These are phyloP conservation scores for Aspergillus ustus DNA, from an alignment of 2,329 filamentous ascomycete genomes.

Conservation along the genomic window DNA sequence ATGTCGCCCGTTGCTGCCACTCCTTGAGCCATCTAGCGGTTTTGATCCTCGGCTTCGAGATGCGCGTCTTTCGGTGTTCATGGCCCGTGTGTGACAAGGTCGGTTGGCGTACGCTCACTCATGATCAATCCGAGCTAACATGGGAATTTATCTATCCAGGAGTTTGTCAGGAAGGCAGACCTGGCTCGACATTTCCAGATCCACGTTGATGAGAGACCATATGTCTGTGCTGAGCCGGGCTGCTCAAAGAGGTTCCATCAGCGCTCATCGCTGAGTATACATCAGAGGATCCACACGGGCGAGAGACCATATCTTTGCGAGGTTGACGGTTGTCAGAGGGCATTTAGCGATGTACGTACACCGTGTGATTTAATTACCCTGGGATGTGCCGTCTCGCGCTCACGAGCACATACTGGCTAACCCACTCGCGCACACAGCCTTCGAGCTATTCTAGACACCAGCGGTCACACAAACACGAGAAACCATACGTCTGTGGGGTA, in stretches of 20 bases:
- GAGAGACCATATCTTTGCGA: constrained; percentile 1
- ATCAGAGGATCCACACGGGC: constrained; percentile 1
- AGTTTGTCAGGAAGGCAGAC: constrained; percentile 1
- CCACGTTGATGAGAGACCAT: background rate
- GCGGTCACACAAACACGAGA: background rate
- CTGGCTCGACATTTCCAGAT: constrained; percentile 2
- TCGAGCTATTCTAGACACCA: background rate
- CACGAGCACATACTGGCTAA: too few relatives aligned
- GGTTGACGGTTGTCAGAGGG: background rate
- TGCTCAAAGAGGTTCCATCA: background rate
- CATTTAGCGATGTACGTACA: background rate
- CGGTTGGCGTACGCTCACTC: background rate
- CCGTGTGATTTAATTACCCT: background rate
- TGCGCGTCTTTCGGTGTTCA: background rate
- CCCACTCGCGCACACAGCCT: background rate
- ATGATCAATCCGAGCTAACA: too few relatives aligned
- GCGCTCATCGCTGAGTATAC: constrained; percentile 1
- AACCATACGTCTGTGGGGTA: background rate
- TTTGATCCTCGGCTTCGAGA: background rate
- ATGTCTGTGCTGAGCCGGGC: background rate
- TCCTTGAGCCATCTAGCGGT: too few relatives aligned
- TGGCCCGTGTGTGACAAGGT: background rate
- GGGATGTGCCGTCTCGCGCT: too few relatives aligned
- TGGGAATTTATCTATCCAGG: background rate
- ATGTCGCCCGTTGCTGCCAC: too few relatives aligned